Evolutionary conservation across 2,329 filamentous ascomycete genomes (phyloP), one percentile per base, ranked within the genome.

Genomic region (Verticillium dahliae): DNA sequence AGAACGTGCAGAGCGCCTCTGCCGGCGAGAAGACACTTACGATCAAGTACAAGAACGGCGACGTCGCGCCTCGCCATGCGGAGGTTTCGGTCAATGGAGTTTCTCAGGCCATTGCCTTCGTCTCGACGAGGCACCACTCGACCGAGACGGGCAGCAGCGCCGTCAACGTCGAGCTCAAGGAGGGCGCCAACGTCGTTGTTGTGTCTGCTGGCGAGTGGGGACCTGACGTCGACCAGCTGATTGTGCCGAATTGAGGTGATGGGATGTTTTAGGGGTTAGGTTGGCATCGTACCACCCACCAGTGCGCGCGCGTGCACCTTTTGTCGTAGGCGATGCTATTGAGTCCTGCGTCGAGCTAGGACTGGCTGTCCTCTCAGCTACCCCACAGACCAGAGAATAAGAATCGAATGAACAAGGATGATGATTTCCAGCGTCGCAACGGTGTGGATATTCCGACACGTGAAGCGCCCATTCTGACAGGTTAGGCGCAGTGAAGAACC

Each of bases 31-130:
- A 78, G 0, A 86, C 84, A 0, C 73, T 88, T 10, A 72, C 80
- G 1, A 77, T 88, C 60, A 79, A 82, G 65, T 83, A 84, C 67
- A 68, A 78, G 14, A 88, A 88, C 62, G 83, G 83, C 0, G 84
- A 88, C 64, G 77, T 66, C 0, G 69, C 69, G 0, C 78, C 85
- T 65, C 71, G 86, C 33, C 81, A 79, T 68, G 84, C 82, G 0
- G 76, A 77, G 45, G 80, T 88, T 1, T 74, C 72, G 2, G 84
- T 88, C 2, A 88, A 88, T 63, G 84, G 81, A 0, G 76, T 75
- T 37, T 68, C 69, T 0, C 75, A 83, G 67, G 75, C 74, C 15
- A 65, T 86, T 2, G 83, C 85, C 0, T 88, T 88, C 63, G 64
- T 87, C 58, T 81, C 82, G 0, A 78, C 78, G 0, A 72, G 70